Evolutionary conservation across 345 rosid genomes (phyloP).

Genomic region (Gossypium arboreum): DNA sequence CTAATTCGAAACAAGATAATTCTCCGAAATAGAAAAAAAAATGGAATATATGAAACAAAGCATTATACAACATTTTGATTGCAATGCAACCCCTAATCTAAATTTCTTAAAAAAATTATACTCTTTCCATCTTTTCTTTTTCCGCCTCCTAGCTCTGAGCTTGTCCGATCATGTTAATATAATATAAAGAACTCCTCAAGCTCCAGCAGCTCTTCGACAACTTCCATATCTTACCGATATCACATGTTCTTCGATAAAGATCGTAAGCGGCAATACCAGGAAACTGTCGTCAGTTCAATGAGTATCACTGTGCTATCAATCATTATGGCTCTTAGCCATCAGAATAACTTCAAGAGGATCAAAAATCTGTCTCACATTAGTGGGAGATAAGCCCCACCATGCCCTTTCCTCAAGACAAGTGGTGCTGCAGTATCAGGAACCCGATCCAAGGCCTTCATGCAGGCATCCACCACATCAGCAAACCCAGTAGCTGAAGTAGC

Average conservation of each 20-base stretch:
- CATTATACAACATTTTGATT: conserved; percentile 12
- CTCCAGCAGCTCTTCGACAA: background rate
- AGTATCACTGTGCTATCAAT: background rate
- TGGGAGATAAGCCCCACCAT: conserved; percentile 94
- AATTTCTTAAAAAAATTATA: background rate
- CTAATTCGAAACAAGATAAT: background rate
- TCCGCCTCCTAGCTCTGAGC: background rate
- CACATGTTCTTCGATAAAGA: background rate
- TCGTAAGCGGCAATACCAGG: background rate
- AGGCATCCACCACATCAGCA: conserved; percentile 51
- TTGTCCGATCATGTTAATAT: background rate
- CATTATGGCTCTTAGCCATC: background rate
- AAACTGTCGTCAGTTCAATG: background rate
- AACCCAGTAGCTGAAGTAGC: conserved; percentile 84
- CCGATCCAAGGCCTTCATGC: conserved; percentile 59
- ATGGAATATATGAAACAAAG: background rate
- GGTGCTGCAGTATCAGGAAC: conserved; percentile 78
- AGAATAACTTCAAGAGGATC: background rate
- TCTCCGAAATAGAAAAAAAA: background rate
- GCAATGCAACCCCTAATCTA: background rate
- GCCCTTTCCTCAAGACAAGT: conserved; percentile 79
- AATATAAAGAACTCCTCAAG: background rate
- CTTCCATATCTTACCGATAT: background rate
- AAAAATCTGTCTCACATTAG: conserved; percentile 52
- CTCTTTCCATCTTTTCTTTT: background rate